These are phyloP conservation scores for Malassezia dermatis DNA, from an alignment of 1,284 basidiomycete species.

Conservation along the genomic window DNA sequence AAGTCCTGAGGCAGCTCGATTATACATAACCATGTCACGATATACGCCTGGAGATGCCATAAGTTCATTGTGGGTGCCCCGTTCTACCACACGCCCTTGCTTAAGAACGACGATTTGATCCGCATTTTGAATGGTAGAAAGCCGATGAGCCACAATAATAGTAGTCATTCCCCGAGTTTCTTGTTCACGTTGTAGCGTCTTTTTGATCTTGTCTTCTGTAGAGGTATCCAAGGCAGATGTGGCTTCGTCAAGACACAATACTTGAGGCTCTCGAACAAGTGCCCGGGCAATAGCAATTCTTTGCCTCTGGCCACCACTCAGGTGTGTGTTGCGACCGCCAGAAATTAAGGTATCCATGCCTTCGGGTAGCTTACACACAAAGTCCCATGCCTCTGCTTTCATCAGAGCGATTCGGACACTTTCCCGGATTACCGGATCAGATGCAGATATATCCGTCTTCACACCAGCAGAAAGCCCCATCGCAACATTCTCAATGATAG, in stretches of 20 bases:
- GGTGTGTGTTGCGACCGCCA: constrained; percentile 47
- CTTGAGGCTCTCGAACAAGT: constrained; percentile 34
- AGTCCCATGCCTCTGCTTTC: constrained; percentile 50
- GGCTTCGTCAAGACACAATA: constrained; percentile 42
- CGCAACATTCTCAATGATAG: constrained; percentile 44
- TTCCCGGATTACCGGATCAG: constrained; percentile 25
- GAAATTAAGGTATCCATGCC: constrained; percentile 48
- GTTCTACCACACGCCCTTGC: constrained; percentile 34
- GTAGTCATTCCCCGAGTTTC: constrained; percentile 39
- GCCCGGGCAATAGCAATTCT: constrained; percentile 44
- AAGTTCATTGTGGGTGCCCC: constrained; percentile 32
- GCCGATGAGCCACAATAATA: constrained; percentile 42
- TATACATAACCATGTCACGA: constrained; percentile 38
- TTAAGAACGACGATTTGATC: constrained; percentile 41
- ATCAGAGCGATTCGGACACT: constrained; percentile 39
- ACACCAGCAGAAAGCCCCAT: constrained; percentile 31
- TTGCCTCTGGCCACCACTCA: constrained; percentile 44
- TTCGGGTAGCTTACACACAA: constrained; percentile 46
- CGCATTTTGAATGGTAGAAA: constrained; percentile 42
- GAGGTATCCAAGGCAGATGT: constrained; percentile 42
- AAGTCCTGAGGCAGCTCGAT: constrained; percentile 19
- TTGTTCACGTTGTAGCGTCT: constrained; percentile 37
- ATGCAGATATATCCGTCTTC: constrained; percentile 14
- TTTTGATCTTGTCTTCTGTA: constrained; percentile 40
- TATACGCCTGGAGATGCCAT: constrained; percentile 27